Percentiles rank a stretch among this genome's conserved stretches.
Evolutionary conservation across 805 yeast genomes (phyloP).

Genomic region (Nakazawaea sp.): DNA sequence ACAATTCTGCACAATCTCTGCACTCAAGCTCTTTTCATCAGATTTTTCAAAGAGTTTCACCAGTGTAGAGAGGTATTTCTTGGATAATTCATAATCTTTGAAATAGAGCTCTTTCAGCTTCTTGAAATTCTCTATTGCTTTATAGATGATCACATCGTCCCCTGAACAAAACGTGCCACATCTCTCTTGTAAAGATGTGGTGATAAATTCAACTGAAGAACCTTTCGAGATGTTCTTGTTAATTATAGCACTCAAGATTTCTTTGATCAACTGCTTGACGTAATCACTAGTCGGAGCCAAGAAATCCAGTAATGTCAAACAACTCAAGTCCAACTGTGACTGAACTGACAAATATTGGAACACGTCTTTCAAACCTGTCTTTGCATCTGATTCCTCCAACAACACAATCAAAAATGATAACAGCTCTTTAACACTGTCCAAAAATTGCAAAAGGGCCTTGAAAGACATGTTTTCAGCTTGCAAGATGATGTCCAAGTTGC

Average conservation of each 20-base stretch:
- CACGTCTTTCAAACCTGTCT: conserved; percentile 48
- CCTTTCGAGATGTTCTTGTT: conserved; percentile 86
- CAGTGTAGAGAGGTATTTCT: conserved; percentile 64
- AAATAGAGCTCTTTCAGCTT: conserved; percentile 73
- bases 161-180: conserved; percentile 95
- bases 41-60: conserved; percentile 73
- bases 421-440: conserved; percentile 81
- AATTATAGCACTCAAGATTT: conserved; percentile 80
- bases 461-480: conserved; percentile 92
- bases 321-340: conserved; percentile 61
- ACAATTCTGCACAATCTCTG: conserved; percentile 79
- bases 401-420: conserved; percentile 80
- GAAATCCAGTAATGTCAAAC: conserved; percentile 65
- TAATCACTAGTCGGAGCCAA: conserved; percentile 59
- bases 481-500: conserved; percentile 51
- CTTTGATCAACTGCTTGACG: conserved; percentile 67
- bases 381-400: conserved; percentile 57
- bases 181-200: conserved; percentile 80
- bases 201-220: conserved; percentile 87
- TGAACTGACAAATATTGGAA: conserved; percentile 62
- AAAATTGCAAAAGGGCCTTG: conserved; percentile 65
- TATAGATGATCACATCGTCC: conserved; percentile 86
- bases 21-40: conserved; percentile 57
- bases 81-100: conserved; percentile 62
- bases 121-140: conserved; percentile 87